Conservation (phyloP, 805 yeast genomes). For the Candida chauliodis region DNA sequence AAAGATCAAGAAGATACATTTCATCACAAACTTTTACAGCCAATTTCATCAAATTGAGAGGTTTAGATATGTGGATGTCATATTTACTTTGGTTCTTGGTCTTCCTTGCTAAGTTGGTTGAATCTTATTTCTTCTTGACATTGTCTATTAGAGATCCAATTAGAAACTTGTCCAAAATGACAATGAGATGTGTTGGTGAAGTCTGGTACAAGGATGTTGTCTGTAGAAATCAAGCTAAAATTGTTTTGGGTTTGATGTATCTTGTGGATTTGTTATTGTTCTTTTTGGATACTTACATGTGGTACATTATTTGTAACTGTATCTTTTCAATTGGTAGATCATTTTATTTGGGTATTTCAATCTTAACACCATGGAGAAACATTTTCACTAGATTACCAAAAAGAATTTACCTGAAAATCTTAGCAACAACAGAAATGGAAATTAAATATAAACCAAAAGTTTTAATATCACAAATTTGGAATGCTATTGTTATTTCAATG, state of each 20-base stretch:
- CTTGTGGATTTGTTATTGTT: constrained; percentile 90
- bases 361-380: constrained; percentile 99
- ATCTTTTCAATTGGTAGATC: constrained; percentile 96
- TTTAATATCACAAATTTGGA: constrained; percentile 97
- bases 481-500: constrained; percentile 98
- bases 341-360: constrained; percentile 97
- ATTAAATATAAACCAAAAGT: constrained; percentile 98
- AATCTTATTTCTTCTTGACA: constrained; percentile 90
- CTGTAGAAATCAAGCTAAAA: constrained; percentile 83
- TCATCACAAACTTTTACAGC: constrained; percentile 97
- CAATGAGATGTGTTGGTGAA: constrained; percentile 96
- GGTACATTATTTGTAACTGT: constrained; percentile 96
- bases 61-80: constrained; percentile 95
- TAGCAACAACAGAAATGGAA: constrained; percentile 99
- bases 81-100: constrained; percentile 87
- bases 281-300: constrained; percentile 98
- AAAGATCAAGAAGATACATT: constrained; percentile 79
- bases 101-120: constrained; percentile 82
- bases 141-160: constrained; percentile 92
- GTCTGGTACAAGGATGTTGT: constrained; percentile 74
- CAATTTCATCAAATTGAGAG: constrained; percentile 72
- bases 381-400: constrained; percentile 96
- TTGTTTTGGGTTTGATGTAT: constrained; percentile 89
- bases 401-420: constrained; percentile 95
- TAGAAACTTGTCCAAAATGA: constrained; percentile 77